phyloP scores from a whole-genome alignment of 2,329 filamentous ascomycete species.

The Pestalotiopsis sp. region DNA sequence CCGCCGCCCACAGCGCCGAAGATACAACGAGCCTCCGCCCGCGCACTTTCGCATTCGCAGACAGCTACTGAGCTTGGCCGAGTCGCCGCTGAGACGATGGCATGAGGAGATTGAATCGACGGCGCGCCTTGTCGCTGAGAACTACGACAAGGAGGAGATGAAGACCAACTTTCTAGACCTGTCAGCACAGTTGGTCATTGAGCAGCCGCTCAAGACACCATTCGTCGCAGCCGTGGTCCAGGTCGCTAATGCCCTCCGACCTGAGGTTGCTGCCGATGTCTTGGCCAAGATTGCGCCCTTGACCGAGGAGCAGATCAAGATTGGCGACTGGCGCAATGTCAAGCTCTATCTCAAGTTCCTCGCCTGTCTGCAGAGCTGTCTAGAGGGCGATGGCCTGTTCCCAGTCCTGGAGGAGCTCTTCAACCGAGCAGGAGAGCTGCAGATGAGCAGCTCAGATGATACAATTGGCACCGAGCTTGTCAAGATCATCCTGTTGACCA shows the following conservation, averaged over 20 bases:
- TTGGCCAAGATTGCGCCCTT: slow-evolving; percentile 63
- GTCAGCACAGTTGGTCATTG: slow-evolving; percentile 74
- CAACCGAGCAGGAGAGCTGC: slow-evolving; percentile 84
- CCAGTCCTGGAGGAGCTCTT: slow-evolving; percentile 88
- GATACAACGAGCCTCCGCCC: slow-evolving; percentile 67
- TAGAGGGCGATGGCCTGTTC: slow-evolving; percentile 85
- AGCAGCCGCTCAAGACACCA: slow-evolving; percentile 97
- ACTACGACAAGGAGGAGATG: slow-evolving; percentile 83
- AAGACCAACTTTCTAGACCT: slow-evolving; percentile 74
- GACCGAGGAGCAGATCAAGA: slow-evolving; percentile 68
- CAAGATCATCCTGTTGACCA: slow-evolving; percentile 93
- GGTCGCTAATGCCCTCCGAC: slow-evolving; percentile 75
- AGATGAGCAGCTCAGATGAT: slow-evolving; percentile 92
- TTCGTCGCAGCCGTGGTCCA: slow-evolving; percentile 86
- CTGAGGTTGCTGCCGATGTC: slow-evolving; percentile 73
- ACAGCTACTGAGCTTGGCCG: slow-evolving; percentile 78
- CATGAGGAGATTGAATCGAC: slow-evolving; percentile 78
- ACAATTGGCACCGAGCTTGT: slow-evolving; percentile 83
- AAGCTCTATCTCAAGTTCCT: slow-evolving; percentile 90
- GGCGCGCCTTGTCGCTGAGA: slow-evolving; percentile 76
- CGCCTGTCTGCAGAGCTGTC: slow-evolving; percentile 79
- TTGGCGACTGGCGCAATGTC: slow-evolving; percentile 84
- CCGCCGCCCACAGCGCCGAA: slow-evolving; percentile 72
- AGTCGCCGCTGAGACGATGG: slow-evolving; percentile 77
- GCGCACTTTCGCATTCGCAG: slow-evolving; percentile 70